A percentile compares a stretch with the other conserved stretches of the same genome.
Evolutionary conservation across 345 rosid genomes (phyloP).

Genomic region (Citrus medica): DNA sequence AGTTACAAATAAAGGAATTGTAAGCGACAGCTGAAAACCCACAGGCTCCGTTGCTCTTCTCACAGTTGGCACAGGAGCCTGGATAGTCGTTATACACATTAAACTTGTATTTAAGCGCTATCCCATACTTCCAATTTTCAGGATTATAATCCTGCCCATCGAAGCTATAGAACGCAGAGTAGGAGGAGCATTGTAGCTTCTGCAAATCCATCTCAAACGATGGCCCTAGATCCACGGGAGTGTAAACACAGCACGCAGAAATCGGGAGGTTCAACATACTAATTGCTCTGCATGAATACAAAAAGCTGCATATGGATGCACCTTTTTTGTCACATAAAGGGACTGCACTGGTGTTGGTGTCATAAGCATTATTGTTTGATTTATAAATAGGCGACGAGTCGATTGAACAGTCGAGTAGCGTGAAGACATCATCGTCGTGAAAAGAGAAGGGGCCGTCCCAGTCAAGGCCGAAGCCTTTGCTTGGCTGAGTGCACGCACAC

Average conservation of each 20-base stretch:
- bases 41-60: slow-evolving; percentile 79
- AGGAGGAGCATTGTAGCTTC: slow-evolving; percentile 64
- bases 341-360: slow-evolving; percentile 27
- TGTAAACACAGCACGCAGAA: slow-evolving; percentile 88
- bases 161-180: slow-evolving; percentile 79
- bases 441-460: slow-evolving; percentile 90
- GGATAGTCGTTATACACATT: slow-evolving; percentile 77
- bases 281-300: slow-evolving; percentile 74
- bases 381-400: slow-evolving; percentile 54
- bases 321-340: slow-evolving; percentile 73
- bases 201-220: slow-evolving; percentile 70
- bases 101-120: slow-evolving; percentile 77
- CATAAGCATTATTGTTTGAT: slow-evolving; percentile 19
- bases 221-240: slow-evolving; percentile 86
- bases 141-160: slow-evolving; percentile 75
- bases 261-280: slow-evolving; percentile 62
- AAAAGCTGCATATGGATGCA: slow-evolving; percentile 73
- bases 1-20: slow-evolving; percentile 59
- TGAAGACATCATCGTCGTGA: slow-evolving; percentile 65
- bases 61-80: slow-evolving; percentile 57
- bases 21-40: slow-evolving; percentile 46
- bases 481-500: slow-evolving; percentile 71
- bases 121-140: slow-evolving; percentile 81
- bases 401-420: slow-evolving; percentile 75
- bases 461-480: slow-evolving; percentile 81